phyloP scores from a whole-genome alignment of 2,329 filamentous ascomycete genomes.

The Chaetomium strumarium region DNA sequence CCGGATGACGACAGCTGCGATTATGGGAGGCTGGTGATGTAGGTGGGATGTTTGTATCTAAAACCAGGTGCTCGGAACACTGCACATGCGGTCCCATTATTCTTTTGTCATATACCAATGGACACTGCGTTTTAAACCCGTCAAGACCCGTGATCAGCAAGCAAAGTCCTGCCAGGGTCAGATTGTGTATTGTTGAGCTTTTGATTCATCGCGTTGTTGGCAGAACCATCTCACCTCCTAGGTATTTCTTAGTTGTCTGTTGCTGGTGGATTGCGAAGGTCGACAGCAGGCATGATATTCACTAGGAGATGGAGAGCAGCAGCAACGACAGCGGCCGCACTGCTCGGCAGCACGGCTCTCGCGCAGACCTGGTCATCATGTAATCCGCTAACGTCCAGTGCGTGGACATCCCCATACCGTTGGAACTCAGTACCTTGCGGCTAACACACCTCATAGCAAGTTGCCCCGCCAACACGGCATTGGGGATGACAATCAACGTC shows the following conservation, averaged over 20 bases:
- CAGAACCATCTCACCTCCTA: not conserved
- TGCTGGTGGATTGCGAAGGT: not conserved
- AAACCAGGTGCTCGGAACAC: too few relatives aligned
- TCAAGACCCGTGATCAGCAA: too few relatives aligned
- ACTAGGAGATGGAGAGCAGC: slow-evolving; percentile 19
- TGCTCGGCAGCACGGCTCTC: slow-evolving; percentile 16
- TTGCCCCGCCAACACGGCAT: slow-evolving; percentile 71
- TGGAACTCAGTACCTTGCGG: not conserved
- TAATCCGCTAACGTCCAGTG: slow-evolving; percentile 29
- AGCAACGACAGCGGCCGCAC: slow-evolving; percentile 19
- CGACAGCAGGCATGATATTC: slow-evolving; percentile 24
- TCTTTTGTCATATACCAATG: too few relatives aligned
- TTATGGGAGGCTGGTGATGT: slow-evolving; percentile 9
- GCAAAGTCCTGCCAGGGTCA: too few relatives aligned
- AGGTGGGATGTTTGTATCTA: not conserved
- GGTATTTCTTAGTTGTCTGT: too few relatives aligned
- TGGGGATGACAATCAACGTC: slow-evolving; percentile 75
- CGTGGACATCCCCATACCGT: slow-evolving; percentile 8
- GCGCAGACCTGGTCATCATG: slow-evolving; percentile 32
- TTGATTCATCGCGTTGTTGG: not conserved
- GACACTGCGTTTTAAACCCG: too few relatives aligned
- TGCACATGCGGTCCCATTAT: too few relatives aligned
- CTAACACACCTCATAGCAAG: slow-evolving; percentile 35
- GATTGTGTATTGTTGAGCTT: too few relatives aligned
- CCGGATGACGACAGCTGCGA: slow-evolving; percentile 3